These are phyloP conservation scores for Butyriboletus loyo DNA, from an alignment of 768 basidiomycete species.

Conservation along the genomic window DNA sequence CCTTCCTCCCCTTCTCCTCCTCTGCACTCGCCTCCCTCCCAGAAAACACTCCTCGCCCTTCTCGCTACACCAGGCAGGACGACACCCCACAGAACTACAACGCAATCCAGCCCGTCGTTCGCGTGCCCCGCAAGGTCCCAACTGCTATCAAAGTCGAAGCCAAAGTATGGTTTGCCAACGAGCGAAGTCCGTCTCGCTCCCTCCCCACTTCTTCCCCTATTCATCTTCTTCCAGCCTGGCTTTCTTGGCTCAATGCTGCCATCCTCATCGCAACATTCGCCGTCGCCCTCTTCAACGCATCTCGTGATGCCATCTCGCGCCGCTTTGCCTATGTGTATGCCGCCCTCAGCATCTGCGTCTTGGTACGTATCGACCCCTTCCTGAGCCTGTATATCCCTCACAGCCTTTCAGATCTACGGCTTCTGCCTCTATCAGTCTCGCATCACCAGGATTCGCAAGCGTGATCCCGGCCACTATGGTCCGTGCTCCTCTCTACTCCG, in stretches of 20 bases:
- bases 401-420: slow-evolving; percentile 64
- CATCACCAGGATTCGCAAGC: slow-evolving; percentile 84
- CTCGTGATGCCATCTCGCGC: slow-evolving; percentile 58
- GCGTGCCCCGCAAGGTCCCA: slow-evolving; percentile 79
- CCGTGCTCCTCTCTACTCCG: slow-evolving; percentile 17
- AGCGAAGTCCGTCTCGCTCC: slow-evolving; percentile 59
- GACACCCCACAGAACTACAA: slow-evolving; percentile 78
- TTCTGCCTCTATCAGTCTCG: slow-evolving; percentile 84
- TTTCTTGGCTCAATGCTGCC: slow-evolving; percentile 86
- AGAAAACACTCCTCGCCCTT: slow-evolving; percentile 33
- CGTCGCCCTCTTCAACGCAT: slow-evolving; percentile 86
- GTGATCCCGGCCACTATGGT: slow-evolving; percentile 92
- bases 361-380: slow-evolving; percentile 39
- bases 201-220: not conserved
- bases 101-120: slow-evolving; percentile 61
- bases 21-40: slow-evolving; percentile 54
- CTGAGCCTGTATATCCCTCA: not conserved
- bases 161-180: slow-evolving; percentile 98
- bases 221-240: slow-evolving; percentile 63
- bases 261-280: slow-evolving; percentile 83
- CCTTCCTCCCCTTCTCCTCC: slow-evolving; percentile 68
- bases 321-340: slow-evolving; percentile 85
- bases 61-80: slow-evolving; percentile 66
- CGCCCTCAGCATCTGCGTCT: slow-evolving; percentile 64
- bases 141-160: slow-evolving; percentile 85